Evolutionary conservation across 352 stramenopile species (phyloP).

Genomic region (Peronosclerospora sorghi): DNA sequence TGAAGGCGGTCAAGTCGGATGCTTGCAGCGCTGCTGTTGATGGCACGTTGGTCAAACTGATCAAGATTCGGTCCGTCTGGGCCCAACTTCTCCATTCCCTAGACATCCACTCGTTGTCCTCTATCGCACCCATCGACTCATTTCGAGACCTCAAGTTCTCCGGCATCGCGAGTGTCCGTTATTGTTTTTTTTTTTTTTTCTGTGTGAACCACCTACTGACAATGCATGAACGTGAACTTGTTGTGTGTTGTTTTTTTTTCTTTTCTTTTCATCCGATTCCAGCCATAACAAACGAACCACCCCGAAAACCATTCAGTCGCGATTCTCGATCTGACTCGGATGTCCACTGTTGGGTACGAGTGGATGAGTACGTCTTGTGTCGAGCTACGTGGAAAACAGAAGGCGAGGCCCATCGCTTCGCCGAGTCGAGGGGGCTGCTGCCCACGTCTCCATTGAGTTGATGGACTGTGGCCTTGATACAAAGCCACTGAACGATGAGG

Average conservation of each 20-base stretch:
- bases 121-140: slow-evolving; percentile 35
- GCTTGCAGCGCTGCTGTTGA: slow-evolving; percentile 53
- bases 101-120: slow-evolving; percentile 44
- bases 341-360: slow-evolving; percentile 26
- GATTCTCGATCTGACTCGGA: slow-evolving; percentile 10
- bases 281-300: slow-evolving; percentile 21
- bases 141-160: slow-evolving; percentile 54
- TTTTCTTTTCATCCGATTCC: slow-evolving; percentile 22
- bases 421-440: slow-evolving; percentile 32
- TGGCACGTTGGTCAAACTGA: slow-evolving; percentile 40
- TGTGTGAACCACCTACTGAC: background rate
- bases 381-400: slow-evolving; percentile 41
- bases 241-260: too few species aligned
- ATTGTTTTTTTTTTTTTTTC: slow-evolving; percentile 1
- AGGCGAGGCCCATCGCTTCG: slow-evolving; percentile 34
- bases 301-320: slow-evolving; percentile 7
- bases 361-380: slow-evolving; percentile 36
- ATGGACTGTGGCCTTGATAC: slow-evolving; percentile 57
- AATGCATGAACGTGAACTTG: background rate
- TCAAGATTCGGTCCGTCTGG: slow-evolving; percentile 42
- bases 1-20: slow-evolving; percentile 36
- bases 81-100: slow-evolving; percentile 63
- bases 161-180: slow-evolving; percentile 53
- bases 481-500: slow-evolving; percentile 24
- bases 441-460: slow-evolving; percentile 53